Base-by-base conservation (phyloP, 2,329 filamentous ascomycete genomes). In the Phyllosticta ampelicida region DNA sequence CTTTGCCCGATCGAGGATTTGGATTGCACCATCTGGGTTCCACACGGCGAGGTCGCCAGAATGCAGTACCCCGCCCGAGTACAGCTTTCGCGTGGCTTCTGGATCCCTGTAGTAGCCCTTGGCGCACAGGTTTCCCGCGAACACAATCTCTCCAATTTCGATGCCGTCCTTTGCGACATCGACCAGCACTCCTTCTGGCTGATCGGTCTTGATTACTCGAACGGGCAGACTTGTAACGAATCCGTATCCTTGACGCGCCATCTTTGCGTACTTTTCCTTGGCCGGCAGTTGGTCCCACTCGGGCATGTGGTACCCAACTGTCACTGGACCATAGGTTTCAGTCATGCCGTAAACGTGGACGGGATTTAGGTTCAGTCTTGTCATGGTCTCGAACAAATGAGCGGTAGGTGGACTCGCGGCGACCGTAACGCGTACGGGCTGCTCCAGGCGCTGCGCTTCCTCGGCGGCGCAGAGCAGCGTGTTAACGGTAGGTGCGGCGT, bases 241-340 rank as follows among this genome's bases (percentile, higher is more conserved):
- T 0, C 90, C 92, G 71, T 96, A 90, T 0, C 92, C 94, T 73
- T 99, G 94, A 3, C 92, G 81, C 5, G 94, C 92, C 92, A 97
- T 96, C 65, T 83, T 86, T 62, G 82, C 82, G 67, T 91, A 99
- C 70, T 87, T 90, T 61, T 96, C 89, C 26, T 87, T 83, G 4
- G 76, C 63, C 0, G 87, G 81, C 0, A 96, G 77, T 0, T 71
- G 67, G n/a, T 94, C 84, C 94, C 94, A 99, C 28, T 81, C 78
- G 0, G 90, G 89, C 74, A 97, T 81, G 58, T 86, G 79, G 67
- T 99, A 99, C 9, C 91, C 90, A 71, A 95, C 96, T 1, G 91
- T 97, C 61, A 96, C 92, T 9, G 94, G 94, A 0, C 94, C 94
- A 67, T 97, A 97, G 0, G 92, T 97, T 75, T 97, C 85, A 1